Evolutionary conservation across 371 early-diverging fungal species (phyloP).

Genomic region (Mortierella sp.): DNA sequence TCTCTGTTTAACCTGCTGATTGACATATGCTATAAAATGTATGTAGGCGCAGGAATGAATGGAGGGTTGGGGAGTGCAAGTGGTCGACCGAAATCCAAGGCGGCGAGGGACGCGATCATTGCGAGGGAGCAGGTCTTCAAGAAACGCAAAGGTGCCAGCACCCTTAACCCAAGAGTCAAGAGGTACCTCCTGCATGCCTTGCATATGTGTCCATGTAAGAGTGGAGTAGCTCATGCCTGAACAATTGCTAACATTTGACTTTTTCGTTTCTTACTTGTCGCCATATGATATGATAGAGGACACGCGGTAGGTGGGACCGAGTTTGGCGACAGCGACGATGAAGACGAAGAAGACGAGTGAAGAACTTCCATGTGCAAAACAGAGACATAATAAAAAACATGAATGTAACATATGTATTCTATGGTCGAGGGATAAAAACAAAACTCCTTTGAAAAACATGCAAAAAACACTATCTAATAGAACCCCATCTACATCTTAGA

Average conservation of each 20-base stretch:
- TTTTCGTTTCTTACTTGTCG: background rate
- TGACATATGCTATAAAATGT: background rate
- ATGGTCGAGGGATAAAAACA: too few species aligned
- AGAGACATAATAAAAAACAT: background rate
- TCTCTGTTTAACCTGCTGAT: background rate
- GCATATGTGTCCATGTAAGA: too few species aligned
- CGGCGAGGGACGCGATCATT: conserved; percentile 40
- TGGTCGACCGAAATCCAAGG: conserved; percentile 48
- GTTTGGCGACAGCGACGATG: conserved; percentile 51
- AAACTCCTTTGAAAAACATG: background rate
- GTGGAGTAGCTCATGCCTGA: background rate
- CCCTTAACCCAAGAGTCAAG: conserved; percentile 48
- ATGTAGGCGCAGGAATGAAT: background rate
- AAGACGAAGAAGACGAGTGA: conserved; percentile 12
- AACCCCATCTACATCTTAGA: background rate
- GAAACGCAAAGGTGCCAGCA: conserved; percentile 51
- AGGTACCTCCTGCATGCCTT: conserved; percentile 13
- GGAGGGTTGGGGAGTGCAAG: conserved; percentile 24
- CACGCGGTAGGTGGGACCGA: conserved; percentile 49
- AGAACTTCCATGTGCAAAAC: background rate
- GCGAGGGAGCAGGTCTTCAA: conserved; percentile 44
- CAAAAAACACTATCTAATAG: background rate
- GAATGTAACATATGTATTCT: background rate
- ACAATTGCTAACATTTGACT: background rate
- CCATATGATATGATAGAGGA: conserved; percentile 25